phyloP scores from a whole-genome alignment of 192 early-diverging fungal species.

The Entomortierella chlamydospora region DNA sequence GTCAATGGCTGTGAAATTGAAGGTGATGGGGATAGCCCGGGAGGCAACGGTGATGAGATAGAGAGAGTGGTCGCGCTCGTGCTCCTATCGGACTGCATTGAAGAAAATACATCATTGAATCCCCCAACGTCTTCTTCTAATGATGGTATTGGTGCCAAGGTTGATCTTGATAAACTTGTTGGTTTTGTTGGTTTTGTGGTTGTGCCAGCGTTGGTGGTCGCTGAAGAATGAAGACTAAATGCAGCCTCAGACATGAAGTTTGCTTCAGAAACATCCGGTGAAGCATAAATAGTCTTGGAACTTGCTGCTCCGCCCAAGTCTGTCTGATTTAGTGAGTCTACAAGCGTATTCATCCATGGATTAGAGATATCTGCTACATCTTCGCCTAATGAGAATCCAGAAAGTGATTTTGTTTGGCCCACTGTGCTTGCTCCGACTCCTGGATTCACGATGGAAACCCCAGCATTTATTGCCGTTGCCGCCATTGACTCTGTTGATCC shows the following conservation, averaged over 20 bases:
- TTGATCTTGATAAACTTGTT: not conserved
- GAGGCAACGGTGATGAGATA: not conserved
- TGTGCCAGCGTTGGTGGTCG: not conserved
- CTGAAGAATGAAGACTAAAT: constrained; percentile 5
- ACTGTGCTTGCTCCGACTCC: constrained; percentile 15
- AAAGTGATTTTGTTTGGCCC: constrained; percentile 6
- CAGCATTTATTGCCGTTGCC: not conserved
- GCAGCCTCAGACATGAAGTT: constrained; percentile 10
- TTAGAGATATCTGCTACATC: constrained; percentile 44
- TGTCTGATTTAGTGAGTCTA: constrained; percentile 28
- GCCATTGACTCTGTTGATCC: not conserved
- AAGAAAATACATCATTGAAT: constrained; percentile 38
- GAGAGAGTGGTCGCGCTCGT: not conserved
- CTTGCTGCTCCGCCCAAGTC: not conserved
- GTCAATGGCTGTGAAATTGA: not conserved
- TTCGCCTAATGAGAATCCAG: constrained; percentile 46
- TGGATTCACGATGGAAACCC: no score
- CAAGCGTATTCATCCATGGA: constrained; percentile 43
- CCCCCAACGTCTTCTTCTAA: constrained; percentile 36
- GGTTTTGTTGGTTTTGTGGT: not conserved
- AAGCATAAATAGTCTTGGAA: constrained; percentile 29
- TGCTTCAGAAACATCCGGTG: constrained; percentile 2
- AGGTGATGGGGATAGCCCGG: not conserved
- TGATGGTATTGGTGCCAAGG: not conserved
- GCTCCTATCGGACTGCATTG: not conserved